Evolutionary conservation across 148 eudicot species (phyloP).

Genomic region (Camellia lanceoleosa): DNA sequence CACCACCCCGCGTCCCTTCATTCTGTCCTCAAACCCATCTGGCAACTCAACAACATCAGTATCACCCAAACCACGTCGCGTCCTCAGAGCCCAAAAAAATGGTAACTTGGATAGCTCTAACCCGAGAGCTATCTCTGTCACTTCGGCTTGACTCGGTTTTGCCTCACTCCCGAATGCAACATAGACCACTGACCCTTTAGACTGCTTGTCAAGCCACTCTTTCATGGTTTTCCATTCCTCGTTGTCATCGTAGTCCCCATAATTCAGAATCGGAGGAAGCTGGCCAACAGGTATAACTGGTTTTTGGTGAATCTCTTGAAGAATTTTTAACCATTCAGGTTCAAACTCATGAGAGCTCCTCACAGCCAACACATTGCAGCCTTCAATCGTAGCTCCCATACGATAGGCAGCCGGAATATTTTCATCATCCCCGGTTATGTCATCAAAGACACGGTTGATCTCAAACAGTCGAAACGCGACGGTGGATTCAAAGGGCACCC

Average conservation of each 20-base stretch:
- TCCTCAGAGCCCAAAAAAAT: slow-evolving; percentile 1
- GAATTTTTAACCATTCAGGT: background rate
- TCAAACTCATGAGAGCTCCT: slow-evolving; percentile 13
- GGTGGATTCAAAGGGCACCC: slow-evolving; percentile 8
- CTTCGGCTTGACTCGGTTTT: no score
- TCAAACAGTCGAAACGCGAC: background rate
- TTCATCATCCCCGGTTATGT: background rate
- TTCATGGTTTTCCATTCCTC: background rate
- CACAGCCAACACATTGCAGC: background rate
- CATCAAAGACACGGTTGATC: background rate
- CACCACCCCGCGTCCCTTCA: background rate
- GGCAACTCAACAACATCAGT: background rate
- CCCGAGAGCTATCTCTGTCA: no score
- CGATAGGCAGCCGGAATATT: background rate
- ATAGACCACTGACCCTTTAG: no score
- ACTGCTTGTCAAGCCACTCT: background rate
- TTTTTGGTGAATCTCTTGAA: no score
- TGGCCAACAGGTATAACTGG: slow-evolving; percentile 12
- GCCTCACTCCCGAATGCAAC: no score
- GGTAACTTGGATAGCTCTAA: no score
- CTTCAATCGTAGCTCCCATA: background rate
- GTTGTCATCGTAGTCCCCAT: background rate
- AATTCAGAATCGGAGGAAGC: background rate
- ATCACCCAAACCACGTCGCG: background rate
- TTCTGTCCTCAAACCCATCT: slow-evolving; percentile 15